These are phyloP conservation scores for Prunus yedoensis DNA, from an alignment of 331 rosid genomes.

Conservation along the genomic window DNA sequence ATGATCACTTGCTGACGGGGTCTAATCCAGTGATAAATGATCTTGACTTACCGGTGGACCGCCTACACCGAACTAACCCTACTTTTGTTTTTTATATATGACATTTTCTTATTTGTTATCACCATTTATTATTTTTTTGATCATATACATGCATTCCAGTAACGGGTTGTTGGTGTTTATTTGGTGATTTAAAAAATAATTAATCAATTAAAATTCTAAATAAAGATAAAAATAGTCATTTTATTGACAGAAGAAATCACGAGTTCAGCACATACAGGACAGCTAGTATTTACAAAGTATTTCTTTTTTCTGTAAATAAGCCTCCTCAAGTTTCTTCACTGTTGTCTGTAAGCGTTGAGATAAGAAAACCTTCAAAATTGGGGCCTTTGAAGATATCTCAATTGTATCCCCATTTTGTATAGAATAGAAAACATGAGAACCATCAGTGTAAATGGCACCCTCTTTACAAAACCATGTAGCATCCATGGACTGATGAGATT, in stretches of 20 bases:
- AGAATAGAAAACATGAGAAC: constrained; percentile 56
- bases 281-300: constrained; percentile 14
- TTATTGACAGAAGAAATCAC: not conserved
- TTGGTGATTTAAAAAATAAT: not conserved
- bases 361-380: constrained; percentile 69
- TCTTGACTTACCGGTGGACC: too few relatives aligned
- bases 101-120: not conserved
- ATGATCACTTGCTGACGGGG: too few relatives aligned
- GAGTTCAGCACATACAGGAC: not conserved
- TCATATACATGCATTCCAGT: too few relatives aligned
- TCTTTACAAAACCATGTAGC: constrained; percentile 57
- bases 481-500: constrained; percentile 46
- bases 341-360: constrained; percentile 32
- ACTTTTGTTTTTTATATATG: too few relatives aligned
- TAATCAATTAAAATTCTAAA: too few relatives aligned
- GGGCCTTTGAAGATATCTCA: constrained; percentile 68
- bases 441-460: constrained; percentile 71
- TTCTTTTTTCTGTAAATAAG: not conserved
- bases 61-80: too few relatives aligned
- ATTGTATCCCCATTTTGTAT: constrained; percentile 61
- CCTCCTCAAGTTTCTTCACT: constrained; percentile 20
- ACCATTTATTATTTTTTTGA: not conserved
- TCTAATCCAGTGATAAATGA: too few relatives aligned
- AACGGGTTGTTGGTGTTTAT: not conserved
- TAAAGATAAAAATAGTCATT: not conserved